phyloP scores from a whole-genome alignment of 768 basidiomycete species.

The Mycena metata region DNA sequence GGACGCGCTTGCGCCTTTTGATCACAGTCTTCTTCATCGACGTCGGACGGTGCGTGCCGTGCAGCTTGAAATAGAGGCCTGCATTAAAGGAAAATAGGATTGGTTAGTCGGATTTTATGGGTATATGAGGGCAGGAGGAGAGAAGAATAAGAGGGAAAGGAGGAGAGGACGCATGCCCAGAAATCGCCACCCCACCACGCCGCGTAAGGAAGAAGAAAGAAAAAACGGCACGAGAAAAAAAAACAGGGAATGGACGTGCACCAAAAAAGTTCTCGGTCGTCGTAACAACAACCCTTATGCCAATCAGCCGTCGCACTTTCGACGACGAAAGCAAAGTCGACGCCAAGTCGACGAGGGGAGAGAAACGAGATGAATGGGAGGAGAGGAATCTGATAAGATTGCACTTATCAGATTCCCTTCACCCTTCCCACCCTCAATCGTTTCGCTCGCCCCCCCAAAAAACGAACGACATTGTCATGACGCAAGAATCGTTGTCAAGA shows the following conservation, averaged over 20 bases:
- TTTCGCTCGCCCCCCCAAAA: neutral
- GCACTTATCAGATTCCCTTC: slow-evolving; percentile 1
- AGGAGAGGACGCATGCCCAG: neutral
- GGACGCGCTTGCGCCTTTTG: slow-evolving; percentile 97
- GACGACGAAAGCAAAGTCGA: too few relatives aligned
- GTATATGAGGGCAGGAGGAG: too few relatives aligned
- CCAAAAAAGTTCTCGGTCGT: neutral
- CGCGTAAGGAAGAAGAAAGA: neutral
- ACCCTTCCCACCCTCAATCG: too few relatives aligned
- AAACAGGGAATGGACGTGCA: neutral
- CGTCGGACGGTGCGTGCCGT: slow-evolving; percentile 96
- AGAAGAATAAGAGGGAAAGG: neutral
- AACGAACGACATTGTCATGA: neutral
- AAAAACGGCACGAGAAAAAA: neutral
- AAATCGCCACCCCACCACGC: neutral
- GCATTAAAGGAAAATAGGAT: slow-evolving; percentile 26
- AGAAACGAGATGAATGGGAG: neutral
- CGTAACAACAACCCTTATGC: too few relatives aligned
- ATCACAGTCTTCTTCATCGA: slow-evolving; percentile 99
- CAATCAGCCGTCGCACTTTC: too few relatives aligned
- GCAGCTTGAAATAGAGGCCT: slow-evolving; percentile 99
- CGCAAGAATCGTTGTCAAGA: too few relatives aligned
- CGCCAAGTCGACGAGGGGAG: neutral
- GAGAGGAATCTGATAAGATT: slow-evolving; percentile 30
- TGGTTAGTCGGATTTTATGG: slow-evolving; percentile 13